Conservation (phyloP, 345 rosid species). For the Aquilaria yunnanensis region DNA sequence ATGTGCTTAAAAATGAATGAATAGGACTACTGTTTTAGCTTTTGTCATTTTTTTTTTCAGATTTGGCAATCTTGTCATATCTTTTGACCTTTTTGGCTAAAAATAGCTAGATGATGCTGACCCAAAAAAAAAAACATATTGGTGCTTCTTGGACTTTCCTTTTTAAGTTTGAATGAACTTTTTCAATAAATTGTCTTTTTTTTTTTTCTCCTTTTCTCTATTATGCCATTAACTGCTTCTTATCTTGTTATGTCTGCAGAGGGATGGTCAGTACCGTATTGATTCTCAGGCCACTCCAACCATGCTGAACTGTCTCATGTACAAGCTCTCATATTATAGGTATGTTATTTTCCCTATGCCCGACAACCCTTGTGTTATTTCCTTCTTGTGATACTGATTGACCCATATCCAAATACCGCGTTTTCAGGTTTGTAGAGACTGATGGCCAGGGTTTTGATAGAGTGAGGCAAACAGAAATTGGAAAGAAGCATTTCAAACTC, state of each 20-base stretch:
- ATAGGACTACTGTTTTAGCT: neutral
- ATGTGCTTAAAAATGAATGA: neutral
- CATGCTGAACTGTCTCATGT: constrained; percentile 94
- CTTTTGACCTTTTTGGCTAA: neutral
- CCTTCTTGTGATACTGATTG: neutral
- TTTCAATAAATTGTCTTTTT: neutral
- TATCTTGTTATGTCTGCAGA: constrained; percentile 32
- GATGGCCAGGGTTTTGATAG: constrained; percentile 93
- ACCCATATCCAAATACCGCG: neutral
- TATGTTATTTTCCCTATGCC: constrained; percentile 17
- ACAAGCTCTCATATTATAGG: constrained; percentile 98
- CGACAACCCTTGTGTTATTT: neutral
- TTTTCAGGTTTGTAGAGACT: constrained; percentile 85
- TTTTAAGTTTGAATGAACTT: neutral
- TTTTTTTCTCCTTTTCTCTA: neutral
- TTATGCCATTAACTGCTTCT: constrained; percentile 4
- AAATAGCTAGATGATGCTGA: neutral
- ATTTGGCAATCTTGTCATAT: neutral
- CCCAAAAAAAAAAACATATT: too few relatives aligned
- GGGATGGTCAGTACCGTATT: constrained; percentile 94
- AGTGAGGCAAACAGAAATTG: constrained; percentile 91
- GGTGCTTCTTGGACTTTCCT: neutral
- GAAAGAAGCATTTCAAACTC: constrained; percentile 89
- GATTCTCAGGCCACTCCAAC: constrained; percentile 95
- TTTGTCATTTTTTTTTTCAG: neutral